These are phyloP conservation scores for Kwoniella shandongensis DNA, from an alignment of 768 basidiomycete species.

Conservation along the genomic window DNA sequence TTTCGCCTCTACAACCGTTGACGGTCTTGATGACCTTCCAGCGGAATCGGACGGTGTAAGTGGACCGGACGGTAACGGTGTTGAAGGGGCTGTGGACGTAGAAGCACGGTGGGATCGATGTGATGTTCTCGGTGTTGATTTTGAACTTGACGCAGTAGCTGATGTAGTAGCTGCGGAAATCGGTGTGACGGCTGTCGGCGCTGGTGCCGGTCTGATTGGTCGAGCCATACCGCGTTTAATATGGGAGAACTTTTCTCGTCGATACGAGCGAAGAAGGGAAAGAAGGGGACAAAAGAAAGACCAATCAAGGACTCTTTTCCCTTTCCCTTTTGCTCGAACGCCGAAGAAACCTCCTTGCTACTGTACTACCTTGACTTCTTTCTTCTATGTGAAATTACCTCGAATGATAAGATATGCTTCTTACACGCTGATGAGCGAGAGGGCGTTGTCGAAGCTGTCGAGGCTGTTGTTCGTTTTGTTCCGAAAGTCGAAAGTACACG, in stretches of 20 bases:
- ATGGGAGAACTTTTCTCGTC: slow-evolving; percentile 4
- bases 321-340: not conserved
- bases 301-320: slow-evolving; percentile 5
- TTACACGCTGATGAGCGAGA: too few relatives aligned
- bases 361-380: too few relatives aligned
- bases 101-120: slow-evolving; percentile 16
- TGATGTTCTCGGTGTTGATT: slow-evolving; percentile 13
- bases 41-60: slow-evolving; percentile 14
- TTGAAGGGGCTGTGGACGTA: slow-evolving; percentile 17
- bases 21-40: slow-evolving; percentile 2
- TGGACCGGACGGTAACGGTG: slow-evolving; percentile 14
- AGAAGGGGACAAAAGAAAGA: slow-evolving; percentile 5
- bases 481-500: too few relatives aligned
- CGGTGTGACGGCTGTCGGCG: slow-evolving; percentile 11
- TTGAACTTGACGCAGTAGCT: not conserved
- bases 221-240: slow-evolving; percentile 20
- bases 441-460: too few relatives aligned
- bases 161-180: slow-evolving; percentile 4
- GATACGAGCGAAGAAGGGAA: slow-evolving; percentile 17
- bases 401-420: too few relatives aligned
- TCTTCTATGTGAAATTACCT: too few relatives aligned
- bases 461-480: too few relatives aligned
- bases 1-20: slow-evolving; percentile 25
- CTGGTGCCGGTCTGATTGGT: slow-evolving; percentile 25
- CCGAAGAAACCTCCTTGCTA: too few relatives aligned